Base-by-base conservation (phyloP, 2,329 filamentous ascomycete genomes). In the Teratosphaeria viscida region DNA sequence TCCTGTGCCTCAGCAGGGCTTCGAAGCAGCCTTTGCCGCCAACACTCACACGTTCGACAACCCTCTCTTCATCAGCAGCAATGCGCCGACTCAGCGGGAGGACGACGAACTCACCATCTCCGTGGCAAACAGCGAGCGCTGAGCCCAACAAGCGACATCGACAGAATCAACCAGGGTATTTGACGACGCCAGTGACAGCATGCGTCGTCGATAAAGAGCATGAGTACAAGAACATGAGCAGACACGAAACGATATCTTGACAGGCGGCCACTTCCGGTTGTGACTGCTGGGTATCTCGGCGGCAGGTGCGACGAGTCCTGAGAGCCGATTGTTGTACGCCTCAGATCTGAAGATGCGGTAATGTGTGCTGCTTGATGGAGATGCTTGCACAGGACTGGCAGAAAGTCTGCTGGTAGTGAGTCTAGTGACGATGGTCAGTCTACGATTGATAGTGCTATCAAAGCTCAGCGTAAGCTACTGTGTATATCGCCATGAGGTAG, bases 21-120 rank as follows among this genome's bases (percentile, higher is more conserved):
- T 56, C 16, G 57, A 60, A 26, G 43, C 56, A 53, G 61, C 55
- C 37, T 56, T 61, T 37, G 54, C 52, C 43, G 59, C 60, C 19
- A 59, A 56, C 47, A 58, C 58, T 29, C 58, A 57, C 49, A 59
- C 60, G 27, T 43, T 65, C 27, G 53, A 59, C 35, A 71, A 71
- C 37, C 67, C 69, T 14, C 61, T 70, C 26, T 71, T 72, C 62
- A 57, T 70, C 27, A 65, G 63, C 56, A 64, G 63, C 62, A 59
- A 60, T 35, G 59, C 61, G 39, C 58, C 53, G n/a, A 59, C 54
- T 57, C 64, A 60, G 26, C 57, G 55, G 14, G 66, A 65, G 10
- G 69, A 69, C 52, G 66, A 69, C 14, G 69, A 72, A 58, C 69
- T 62, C 14, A 73, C 71, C 26, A 65, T 72, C 56, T 72, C 71